phyloP scores from a whole-genome alignment of 225 moss, liverwort and hornwort genomes.

The Pseudoscleropodium purum region DNA sequence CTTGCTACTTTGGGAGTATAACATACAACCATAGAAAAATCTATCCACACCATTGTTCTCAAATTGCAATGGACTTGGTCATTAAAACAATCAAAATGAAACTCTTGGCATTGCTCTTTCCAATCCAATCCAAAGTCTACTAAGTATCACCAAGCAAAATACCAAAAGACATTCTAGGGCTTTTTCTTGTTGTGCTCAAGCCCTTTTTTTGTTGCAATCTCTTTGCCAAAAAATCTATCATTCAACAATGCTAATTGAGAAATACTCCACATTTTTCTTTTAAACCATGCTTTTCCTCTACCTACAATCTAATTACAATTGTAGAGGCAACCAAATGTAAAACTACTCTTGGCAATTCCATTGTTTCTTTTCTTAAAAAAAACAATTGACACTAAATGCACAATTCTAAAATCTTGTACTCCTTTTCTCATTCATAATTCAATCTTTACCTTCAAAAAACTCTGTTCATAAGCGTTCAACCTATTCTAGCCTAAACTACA shows the following conservation, averaged over 20 bases:
- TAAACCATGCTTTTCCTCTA: background rate
- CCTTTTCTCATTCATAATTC: background rate
- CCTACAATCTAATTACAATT: background rate
- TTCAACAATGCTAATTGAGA: background rate
- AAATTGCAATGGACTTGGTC: too few relatives aligned
- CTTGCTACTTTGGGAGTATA: too few relatives aligned
- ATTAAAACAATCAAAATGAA: background rate
- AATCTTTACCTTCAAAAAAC: background rate
- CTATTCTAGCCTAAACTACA: background rate
- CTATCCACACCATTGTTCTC: too few relatives aligned
- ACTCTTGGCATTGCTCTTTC: background rate
- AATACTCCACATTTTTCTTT: background rate
- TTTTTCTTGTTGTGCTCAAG: background rate
- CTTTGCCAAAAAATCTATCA: rapidly evolving
- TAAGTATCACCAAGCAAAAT: background rate
- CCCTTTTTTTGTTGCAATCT: background rate
- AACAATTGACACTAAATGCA: background rate
- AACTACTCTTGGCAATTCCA: background rate
- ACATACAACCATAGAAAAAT: too few relatives aligned
- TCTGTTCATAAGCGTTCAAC: rapidly evolving
- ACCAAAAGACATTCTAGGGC: background rate
- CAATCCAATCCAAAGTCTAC: background rate
- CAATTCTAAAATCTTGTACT: background rate
- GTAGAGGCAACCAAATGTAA: background rate
- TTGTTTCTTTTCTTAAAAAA: too few relatives aligned